Conservation (phyloP, 768 basidiomycete genomes). For the Lentinula sp. region DNA sequence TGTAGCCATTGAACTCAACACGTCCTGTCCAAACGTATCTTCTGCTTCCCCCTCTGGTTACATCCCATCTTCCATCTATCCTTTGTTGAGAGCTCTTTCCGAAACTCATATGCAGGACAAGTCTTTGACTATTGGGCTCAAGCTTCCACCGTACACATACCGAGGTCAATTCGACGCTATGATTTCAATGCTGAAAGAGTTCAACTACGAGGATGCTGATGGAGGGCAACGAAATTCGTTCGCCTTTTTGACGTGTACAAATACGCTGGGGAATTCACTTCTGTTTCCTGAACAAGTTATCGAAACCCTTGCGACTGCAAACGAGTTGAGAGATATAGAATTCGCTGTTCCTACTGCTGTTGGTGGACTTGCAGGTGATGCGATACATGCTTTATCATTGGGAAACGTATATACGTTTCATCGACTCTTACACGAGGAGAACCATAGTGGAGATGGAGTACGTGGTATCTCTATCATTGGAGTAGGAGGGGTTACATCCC, state of each 20-base stretch:
- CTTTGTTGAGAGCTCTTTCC: constrained; percentile 51
- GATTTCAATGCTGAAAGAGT: constrained; percentile 37
- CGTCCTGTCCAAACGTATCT: constrained; percentile 78
- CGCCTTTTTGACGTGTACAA: constrained; percentile 75
- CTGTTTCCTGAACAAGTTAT: constrained; percentile 52
- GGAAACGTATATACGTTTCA: constrained; percentile 71
- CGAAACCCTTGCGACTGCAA: constrained; percentile 1
- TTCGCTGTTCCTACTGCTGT: constrained; percentile 61
- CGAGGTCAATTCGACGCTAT: constrained; percentile 54
- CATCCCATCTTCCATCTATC: constrained; percentile 37
- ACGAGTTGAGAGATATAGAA: not conserved
- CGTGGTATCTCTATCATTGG: constrained; percentile 59
- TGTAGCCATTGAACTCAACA: constrained; percentile 77
- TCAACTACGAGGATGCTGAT: constrained; percentile 20
- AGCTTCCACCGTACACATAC: constrained; percentile 72
- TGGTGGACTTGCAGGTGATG: constrained; percentile 75
- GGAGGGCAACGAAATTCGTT: constrained; percentile 33
- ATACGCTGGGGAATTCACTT: constrained; percentile 70
- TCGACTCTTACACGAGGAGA: constrained; percentile 32
- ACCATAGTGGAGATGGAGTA: constrained; percentile 27
- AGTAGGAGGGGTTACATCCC: constrained; percentile 73
- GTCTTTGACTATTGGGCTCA: constrained; percentile 64
- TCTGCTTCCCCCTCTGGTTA: constrained; percentile 64
- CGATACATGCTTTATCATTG: constrained; percentile 68
- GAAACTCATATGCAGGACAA: constrained; percentile 41